Base-by-base conservation (phyloP, 148 eudicot genomes). In the Suaeda aralocaspica region DNA sequence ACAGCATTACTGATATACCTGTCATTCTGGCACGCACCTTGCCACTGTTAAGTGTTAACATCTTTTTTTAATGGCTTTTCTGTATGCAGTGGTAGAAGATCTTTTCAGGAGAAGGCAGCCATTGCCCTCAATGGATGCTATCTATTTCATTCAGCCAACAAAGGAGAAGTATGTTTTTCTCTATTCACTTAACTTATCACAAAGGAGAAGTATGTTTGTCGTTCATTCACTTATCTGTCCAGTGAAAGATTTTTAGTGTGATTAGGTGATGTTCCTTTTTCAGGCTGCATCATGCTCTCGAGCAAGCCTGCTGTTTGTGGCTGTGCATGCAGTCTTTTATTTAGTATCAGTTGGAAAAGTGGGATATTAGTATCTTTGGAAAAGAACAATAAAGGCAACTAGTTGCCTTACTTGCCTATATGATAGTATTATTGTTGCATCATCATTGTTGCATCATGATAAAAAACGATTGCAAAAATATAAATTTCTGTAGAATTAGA, bases 51-150 rank as follows among this genome's bases (percentile, higher is more conserved):
- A 58, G 19, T 16, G 16, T 24, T 30, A 3, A 0, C 25, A 36
- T 10, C 36, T 36, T 25, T 53, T n/a, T 66, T 46, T 66, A 45
- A 66, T 57, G 14, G 33, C 55, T 50, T 30, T 49, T 74, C 63
- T 66, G 56, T 46, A 25, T 81, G 80, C 82, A 95, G 99, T 95
- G 97, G 99, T 95, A 74, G 99, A 95, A 85, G 99, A 95, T 80
- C 88, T 95, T 75, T 95, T 86, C 70, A 82, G 88, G 83, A 82
- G 99, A 84, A 86, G 99, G 80, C 86, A 95, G 75, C 96, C 99
- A 48, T 71, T 95, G 88, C 93, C 93, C n/a, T 84, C 97, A 51
- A 76, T 95, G 92, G 99, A 91, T 77, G 99, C 87, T 34, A 80
- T 95, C 72, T 95, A 95, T 72, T 95, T 91, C 87, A 88, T 95